These are phyloP conservation scores for Immersiella caudata DNA, from an alignment of 495 filamentous ascomycete genomes.

Conservation along the genomic window DNA sequence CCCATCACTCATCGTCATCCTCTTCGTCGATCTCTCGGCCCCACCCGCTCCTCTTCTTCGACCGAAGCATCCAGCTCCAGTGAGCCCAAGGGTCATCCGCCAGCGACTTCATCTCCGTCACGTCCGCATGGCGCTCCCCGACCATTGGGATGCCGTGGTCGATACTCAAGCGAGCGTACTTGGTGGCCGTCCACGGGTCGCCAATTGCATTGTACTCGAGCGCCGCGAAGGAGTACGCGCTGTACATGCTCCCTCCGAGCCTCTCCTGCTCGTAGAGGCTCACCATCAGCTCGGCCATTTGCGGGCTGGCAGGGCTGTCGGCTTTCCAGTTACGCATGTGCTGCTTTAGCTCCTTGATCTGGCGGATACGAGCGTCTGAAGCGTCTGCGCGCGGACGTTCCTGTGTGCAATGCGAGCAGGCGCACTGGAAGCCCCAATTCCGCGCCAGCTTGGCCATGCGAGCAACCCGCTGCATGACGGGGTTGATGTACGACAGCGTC, in stretches of 20 bases:
- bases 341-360: constrained; percentile 35
- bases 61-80: constrained; percentile 40
- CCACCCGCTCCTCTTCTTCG: constrained; percentile 23
- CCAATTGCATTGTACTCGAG: constrained; percentile 44
- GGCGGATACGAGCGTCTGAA: constrained; percentile 37
- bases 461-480: constrained; percentile 31
- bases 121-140: constrained; percentile 34
- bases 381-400: constrained; percentile 27
- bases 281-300: constrained; percentile 44
- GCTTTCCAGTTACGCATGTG: constrained; percentile 34
- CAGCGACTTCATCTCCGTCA: constrained; percentile 39
- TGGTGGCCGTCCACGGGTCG: constrained; percentile 40
- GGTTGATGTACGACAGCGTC: constrained; percentile 46
- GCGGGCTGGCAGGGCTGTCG: constrained; percentile 30
- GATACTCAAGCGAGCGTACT: constrained; percentile 40
- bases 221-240: constrained; percentile 44
- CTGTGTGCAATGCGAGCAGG: constrained; percentile 38
- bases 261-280: constrained; percentile 44
- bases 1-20: constrained; percentile 19
- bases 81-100: constrained; percentile 36
- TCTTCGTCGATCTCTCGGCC: constrained; percentile 27
- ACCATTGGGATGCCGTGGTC: constrained; percentile 42
- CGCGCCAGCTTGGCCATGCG: constrained; percentile 33
- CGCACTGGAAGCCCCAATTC: constrained; percentile 48
- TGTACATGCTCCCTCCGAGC: constrained; percentile 38